phyloP scores from a whole-genome alignment of 2,329 filamentous ascomycete genomes.

The Pseudopyrenochaeta lycopersici region DNA sequence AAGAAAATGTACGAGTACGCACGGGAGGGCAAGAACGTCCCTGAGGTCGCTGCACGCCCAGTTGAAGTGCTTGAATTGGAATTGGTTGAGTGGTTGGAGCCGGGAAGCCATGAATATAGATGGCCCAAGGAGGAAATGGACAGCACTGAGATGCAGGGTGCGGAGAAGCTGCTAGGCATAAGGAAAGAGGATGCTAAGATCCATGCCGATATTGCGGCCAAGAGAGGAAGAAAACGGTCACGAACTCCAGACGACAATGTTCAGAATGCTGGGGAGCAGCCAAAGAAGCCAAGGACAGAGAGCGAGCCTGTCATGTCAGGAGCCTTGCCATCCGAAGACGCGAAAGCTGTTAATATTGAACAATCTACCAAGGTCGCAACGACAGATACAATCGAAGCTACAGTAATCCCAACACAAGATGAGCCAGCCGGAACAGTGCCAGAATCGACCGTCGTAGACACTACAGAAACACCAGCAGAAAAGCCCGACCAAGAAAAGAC shows the following conservation, averaged over 20 bases:
- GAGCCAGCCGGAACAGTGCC: background rate
- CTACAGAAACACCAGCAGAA: background rate
- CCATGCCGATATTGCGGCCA: constrained; percentile 28
- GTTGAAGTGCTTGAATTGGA: constrained; percentile 82
- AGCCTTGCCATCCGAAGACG: constrained; percentile 32
- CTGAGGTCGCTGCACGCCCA: constrained; percentile 82
- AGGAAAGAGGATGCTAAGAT: constrained; percentile 39
- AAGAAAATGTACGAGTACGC: constrained; percentile 98
- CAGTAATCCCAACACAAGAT: constrained; percentile 2
- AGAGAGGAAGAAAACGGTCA: constrained; percentile 36
- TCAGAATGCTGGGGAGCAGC: constrained; percentile 25
- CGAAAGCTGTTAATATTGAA: constrained; percentile 6
- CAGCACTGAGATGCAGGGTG: constrained; percentile 76
- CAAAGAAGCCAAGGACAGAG: constrained; percentile 37
- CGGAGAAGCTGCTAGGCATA: constrained; percentile 69
- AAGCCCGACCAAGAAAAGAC: background rate
- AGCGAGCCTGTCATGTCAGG: constrained; percentile 45
- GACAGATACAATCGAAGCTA: background rate
- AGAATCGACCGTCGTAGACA: background rate
- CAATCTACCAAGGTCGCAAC: background rate
- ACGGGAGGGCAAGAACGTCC: constrained; percentile 84
- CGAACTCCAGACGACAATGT: constrained; percentile 22
- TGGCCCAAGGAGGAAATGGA: constrained; percentile 85
- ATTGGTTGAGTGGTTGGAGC: constrained; percentile 83
- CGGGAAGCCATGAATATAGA: constrained; percentile 78